A percentile compares a stretch with the other conserved stretches of the same genome.
Conservation (phyloP, 139 green algal species). For the Chlamydomonas sp. region DNA sequence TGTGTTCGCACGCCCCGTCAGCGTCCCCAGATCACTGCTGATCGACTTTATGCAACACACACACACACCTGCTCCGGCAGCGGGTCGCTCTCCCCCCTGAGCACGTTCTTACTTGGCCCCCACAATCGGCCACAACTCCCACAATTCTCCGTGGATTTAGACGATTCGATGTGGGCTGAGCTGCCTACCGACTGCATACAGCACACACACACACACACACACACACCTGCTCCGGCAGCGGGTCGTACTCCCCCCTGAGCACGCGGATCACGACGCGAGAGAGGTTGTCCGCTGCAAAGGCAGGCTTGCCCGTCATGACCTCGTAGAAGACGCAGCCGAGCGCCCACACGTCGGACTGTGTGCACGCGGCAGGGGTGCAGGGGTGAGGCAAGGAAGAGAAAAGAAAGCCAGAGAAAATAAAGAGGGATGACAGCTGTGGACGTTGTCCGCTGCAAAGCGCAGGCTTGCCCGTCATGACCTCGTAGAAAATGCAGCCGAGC, state of each 20-base stretch:
- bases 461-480: constrained; percentile 25
- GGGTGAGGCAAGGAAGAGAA: no score
- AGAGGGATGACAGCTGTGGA: constrained; percentile 10
- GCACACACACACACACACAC: neutral
- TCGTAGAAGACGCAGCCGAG: constrained; percentile 44
- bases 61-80: neutral
- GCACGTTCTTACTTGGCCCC: neutral
- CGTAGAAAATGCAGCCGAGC: no score
- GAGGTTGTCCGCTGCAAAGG: constrained; percentile 37
- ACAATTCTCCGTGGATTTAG: no score
- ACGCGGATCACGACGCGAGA: constrained; percentile 31
- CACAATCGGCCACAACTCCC: constrained; percentile 3
- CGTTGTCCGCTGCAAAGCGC: constrained; percentile 26
- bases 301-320: constrained; percentile 22
- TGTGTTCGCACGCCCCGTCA: no score
- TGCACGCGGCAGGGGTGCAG: no score
- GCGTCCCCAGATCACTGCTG: no score
- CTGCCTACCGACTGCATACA: no score
- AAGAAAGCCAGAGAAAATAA: neutral
- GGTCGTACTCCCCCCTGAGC: neutral
- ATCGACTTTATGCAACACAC: no score
- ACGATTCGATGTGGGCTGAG: no score
- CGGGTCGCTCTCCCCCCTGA: neutral
- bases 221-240: neutral
- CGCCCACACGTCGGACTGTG: constrained; percentile 43